These are phyloP conservation scores for Mycosarcoma maydis DNA, from an alignment of 1,284 basidiomycete genomes.

Conservation along the genomic window DNA sequence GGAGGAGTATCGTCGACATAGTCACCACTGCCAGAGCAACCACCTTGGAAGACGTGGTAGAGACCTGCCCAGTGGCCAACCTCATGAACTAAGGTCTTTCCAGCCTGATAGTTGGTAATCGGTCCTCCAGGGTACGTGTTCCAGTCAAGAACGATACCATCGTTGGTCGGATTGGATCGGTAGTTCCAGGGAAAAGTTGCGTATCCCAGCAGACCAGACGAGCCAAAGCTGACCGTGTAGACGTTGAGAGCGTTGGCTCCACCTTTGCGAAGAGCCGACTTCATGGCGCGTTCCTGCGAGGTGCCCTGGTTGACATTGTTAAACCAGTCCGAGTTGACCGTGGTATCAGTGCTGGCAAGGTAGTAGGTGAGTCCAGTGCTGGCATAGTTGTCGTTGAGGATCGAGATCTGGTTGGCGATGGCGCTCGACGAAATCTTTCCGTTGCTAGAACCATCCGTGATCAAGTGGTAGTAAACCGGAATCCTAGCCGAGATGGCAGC, in stretches of 20 bases:
- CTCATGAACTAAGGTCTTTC: slow-evolving; percentile 73
- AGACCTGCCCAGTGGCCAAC: slow-evolving; percentile 69
- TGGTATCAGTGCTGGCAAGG: slow-evolving; percentile 68
- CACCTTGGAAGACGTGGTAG: slow-evolving; percentile 74
- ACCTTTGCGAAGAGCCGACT: slow-evolving; percentile 70
- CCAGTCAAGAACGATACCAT: slow-evolving; percentile 33
- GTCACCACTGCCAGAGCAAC: slow-evolving; percentile 72
- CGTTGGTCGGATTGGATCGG: slow-evolving; percentile 66
- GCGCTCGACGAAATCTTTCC: slow-evolving; percentile 29
- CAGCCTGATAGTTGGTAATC: slow-evolving; percentile 70
- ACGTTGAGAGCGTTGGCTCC: slow-evolving; percentile 71
- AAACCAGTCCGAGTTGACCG: slow-evolving; percentile 71
- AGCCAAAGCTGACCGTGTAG: slow-evolving; percentile 69
- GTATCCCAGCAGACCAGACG: slow-evolving; percentile 63
- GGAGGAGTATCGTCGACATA: slow-evolving; percentile 71
- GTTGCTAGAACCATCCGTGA: slow-evolving; percentile 41
- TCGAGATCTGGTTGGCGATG: slow-evolving; percentile 69
- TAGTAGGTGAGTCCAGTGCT: slow-evolving; percentile 70
- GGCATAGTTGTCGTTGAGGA: slow-evolving; percentile 71
- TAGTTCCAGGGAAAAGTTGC: slow-evolving; percentile 70
- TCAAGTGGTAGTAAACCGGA: slow-evolving; percentile 47
- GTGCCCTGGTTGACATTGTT: slow-evolving; percentile 69
- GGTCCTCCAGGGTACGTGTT: slow-evolving; percentile 69
- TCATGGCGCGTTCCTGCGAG: slow-evolving; percentile 71
- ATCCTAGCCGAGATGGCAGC: slow-evolving; percentile 27